These are phyloP conservation scores for Phoma herbarum DNA, from an alignment of 2,329 filamentous ascomycete species.

Conservation along the genomic window DNA sequence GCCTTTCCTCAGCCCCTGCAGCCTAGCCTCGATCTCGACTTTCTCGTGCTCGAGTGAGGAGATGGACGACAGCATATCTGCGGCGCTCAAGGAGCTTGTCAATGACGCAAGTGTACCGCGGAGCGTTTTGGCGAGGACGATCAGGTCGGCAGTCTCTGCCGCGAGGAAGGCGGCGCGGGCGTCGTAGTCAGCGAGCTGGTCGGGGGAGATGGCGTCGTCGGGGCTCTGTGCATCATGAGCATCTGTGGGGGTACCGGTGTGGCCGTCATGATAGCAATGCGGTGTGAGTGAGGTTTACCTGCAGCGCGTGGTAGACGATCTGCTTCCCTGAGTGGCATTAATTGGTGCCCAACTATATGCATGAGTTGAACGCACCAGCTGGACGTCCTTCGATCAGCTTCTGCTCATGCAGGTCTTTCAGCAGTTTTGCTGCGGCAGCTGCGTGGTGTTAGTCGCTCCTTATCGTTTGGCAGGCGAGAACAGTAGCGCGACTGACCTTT, in stretches of 20 bases:
- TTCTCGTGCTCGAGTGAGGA: slow-evolving; percentile 57
- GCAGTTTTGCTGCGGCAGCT: slow-evolving; percentile 66
- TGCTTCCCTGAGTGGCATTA: slow-evolving; percentile 63
- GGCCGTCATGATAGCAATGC: not conserved
- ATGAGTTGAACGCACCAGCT: slow-evolving; percentile 53
- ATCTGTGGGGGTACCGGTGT: not conserved
- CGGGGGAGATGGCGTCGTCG: slow-evolving; percentile 57
- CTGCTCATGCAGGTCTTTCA: slow-evolving; percentile 70
- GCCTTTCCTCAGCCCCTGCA: slow-evolving; percentile 55
- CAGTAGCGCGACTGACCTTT: slow-evolving; percentile 62
- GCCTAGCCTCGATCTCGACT: slow-evolving; percentile 49
- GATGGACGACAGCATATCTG: slow-evolving; percentile 59
- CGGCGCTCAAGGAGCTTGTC: slow-evolving; percentile 59
- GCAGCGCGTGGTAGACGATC: slow-evolving; percentile 66
- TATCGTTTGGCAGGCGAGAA: not conserved
- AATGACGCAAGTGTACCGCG: slow-evolving; percentile 58
- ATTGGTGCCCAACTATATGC: not conserved
- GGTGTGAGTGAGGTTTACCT: slow-evolving; percentile 44
- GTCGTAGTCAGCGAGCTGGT: slow-evolving; percentile 61
- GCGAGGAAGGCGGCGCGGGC: slow-evolving; percentile 58
- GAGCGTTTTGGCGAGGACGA: slow-evolving; percentile 59
- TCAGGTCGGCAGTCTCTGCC: slow-evolving; percentile 55
- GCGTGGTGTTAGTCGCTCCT: slow-evolving; percentile 27
- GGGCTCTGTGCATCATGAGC: slow-evolving; percentile 54
- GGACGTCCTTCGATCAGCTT: slow-evolving; percentile 66